Conservation (phyloP, 352 stramenopile genomes). For the Globisporangium cederbergense region DNA sequence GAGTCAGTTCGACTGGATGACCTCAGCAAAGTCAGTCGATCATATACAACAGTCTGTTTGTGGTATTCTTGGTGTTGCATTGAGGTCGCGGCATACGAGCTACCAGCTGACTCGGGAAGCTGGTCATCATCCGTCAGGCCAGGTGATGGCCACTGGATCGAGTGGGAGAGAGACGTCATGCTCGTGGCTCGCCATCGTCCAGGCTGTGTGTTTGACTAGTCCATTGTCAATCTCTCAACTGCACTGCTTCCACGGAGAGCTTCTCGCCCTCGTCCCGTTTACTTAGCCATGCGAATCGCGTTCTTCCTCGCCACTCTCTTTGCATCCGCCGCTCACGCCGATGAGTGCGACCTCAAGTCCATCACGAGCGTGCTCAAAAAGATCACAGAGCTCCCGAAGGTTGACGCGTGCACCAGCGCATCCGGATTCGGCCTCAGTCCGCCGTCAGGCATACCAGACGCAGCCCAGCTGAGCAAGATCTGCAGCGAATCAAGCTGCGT, state of each 20-base stretch:
- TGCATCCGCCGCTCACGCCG: background rate
- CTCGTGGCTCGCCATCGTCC: background rate
- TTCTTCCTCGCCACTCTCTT: background rate
- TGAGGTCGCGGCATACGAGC: background rate
- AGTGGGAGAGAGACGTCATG: background rate
- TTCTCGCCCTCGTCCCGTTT: background rate
- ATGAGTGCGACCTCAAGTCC: background rate
- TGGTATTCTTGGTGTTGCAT: background rate
- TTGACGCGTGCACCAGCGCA: background rate
- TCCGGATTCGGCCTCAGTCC: slow-evolving; percentile 7
- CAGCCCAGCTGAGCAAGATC: background rate
- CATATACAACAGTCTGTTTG: background rate
- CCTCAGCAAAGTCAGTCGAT: background rate
- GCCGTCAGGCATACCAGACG: background rate
- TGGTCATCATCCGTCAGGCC: background rate
- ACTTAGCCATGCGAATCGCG: background rate
- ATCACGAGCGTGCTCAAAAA: slow-evolving; percentile 3
- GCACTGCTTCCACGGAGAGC: too few species aligned
- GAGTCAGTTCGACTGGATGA: background rate
- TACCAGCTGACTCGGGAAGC: background rate
- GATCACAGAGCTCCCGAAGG: slow-evolving; percentile 4
- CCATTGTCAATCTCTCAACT: background rate
- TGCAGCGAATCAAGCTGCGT: background rate
- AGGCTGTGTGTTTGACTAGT: too few species aligned
- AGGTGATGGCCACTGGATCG: background rate